These are phyloP conservation scores for barrel medic (Medicago truncatula) DNA, from an alignment of 306 rosid species.

Conservation along the genomic window DNA sequence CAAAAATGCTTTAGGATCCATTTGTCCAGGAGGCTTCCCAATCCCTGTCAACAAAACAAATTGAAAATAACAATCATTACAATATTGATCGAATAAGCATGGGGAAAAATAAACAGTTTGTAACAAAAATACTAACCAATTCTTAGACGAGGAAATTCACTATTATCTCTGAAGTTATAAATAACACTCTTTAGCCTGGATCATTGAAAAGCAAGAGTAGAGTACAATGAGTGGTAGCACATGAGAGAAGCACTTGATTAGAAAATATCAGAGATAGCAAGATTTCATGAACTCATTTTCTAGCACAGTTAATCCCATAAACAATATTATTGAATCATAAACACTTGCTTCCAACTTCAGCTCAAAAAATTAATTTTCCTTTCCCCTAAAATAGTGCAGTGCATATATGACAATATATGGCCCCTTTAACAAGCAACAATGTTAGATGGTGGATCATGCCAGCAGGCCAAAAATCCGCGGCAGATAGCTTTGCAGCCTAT, in stretches of 20 bases:
- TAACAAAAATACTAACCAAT: conserved; percentile 64
- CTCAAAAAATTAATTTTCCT: conserved; percentile 16
- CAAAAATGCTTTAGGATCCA: conserved; percentile 98
- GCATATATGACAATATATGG: conserved; percentile 26
- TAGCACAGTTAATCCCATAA: conserved; percentile 29
- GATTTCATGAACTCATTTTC: conserved; percentile 39
- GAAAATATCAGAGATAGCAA: conserved; percentile 34
- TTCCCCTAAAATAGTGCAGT: conserved; percentile 19
- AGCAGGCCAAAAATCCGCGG: background rate
- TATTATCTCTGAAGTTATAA: conserved; percentile 76
- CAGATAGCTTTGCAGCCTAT: conserved; percentile 1
- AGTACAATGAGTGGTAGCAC: conserved; percentile 24
- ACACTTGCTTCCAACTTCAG: conserved; percentile 17
- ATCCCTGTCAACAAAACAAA: conserved; percentile 60
- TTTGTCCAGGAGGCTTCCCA: conserved; percentile 94
- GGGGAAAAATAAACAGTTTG: conserved; percentile 5
- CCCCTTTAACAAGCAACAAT: conserved; percentile 2
- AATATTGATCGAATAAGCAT: background rate
- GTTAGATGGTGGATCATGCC: conserved; percentile 6
- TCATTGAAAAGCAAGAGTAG: conserved; percentile 39
- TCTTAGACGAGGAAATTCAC: conserved; percentile 83
- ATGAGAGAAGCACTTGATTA: conserved; percentile 32
- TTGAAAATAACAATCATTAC: conserved; percentile 15
- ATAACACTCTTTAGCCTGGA: conserved; percentile 87
- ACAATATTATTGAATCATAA: conserved; percentile 34